phyloP scores from a whole-genome alignment of 2,329 filamentous ascomycete genomes.

The Arthrocladium fulminans region DNA sequence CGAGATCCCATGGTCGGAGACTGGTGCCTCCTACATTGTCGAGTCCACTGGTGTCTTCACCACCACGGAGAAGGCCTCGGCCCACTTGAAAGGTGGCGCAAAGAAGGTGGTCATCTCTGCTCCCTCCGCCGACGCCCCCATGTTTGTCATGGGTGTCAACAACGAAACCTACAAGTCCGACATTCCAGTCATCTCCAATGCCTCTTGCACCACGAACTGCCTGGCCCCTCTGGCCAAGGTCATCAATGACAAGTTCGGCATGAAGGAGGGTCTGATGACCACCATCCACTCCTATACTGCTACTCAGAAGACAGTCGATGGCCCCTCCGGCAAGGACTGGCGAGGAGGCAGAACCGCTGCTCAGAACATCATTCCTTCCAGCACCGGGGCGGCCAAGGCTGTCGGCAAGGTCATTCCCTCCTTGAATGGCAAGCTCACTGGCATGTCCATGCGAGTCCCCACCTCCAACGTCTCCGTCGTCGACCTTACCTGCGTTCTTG shows the following conservation, averaged over 20 bases:
- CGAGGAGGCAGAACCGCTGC: constrained; percentile 97
- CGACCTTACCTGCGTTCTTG: constrained; percentile 85
- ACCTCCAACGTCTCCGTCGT: constrained; percentile 99
- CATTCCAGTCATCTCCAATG: constrained; percentile 94
- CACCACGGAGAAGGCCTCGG: constrained; percentile 89
- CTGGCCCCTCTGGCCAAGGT: constrained; percentile 98
- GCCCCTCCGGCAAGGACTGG: constrained; percentile 98
- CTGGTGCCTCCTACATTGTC: constrained; percentile 85
- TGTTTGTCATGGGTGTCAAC: constrained; percentile 99
- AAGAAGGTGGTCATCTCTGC: constrained; percentile 82
- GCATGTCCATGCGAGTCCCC: constrained; percentile 99
- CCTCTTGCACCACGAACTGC: constrained; percentile 99
- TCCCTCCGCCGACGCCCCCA: constrained; percentile 69
- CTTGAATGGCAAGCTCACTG: constrained; percentile 98
- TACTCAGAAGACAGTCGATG: constrained; percentile 99
- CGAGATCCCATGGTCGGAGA: constrained; percentile 80
- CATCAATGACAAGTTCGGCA: constrained; percentile 94
- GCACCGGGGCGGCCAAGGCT: constrained; percentile 98
- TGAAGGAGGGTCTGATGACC: constrained; percentile 99
- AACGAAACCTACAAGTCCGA: constrained; percentile 84
- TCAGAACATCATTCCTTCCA: constrained; percentile 99
- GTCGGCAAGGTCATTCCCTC: constrained; percentile 99
- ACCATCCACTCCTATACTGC: constrained; percentile 99
- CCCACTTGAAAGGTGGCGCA: constrained; percentile 90
- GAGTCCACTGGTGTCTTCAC: constrained; percentile 99